These are phyloP conservation scores for Skeletonema potamos DNA, from an alignment of 108 stramenopile species.

Conservation along the genomic window DNA sequence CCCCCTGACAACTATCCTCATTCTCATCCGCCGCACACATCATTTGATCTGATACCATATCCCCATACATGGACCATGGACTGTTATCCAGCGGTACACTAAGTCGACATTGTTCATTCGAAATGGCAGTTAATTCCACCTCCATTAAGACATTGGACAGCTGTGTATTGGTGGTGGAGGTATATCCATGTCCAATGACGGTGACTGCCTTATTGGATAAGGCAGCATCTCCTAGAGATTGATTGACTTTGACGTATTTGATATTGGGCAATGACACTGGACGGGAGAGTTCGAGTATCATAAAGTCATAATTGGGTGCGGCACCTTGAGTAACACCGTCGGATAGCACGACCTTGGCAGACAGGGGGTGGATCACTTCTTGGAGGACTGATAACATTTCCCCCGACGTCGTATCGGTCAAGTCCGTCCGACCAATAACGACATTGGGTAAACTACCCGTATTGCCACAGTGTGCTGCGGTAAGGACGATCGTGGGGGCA, in stretches of 20 bases:
- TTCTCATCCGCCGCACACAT: not conserved
- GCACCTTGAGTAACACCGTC: not conserved
- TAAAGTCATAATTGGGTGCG: slow-evolving; percentile 7
- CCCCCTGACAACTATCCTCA: slow-evolving; percentile 6
- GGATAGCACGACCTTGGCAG: not conserved
- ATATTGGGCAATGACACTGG: not conserved
- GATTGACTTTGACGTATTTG: not conserved
- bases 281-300: not conserved
- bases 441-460: not conserved
- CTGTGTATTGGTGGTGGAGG: too few relatives aligned
- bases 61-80: not conserved
- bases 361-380: not conserved
- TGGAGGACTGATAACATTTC: not conserved
- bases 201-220: too few relatives aligned
- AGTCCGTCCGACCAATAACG: not conserved
- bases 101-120: slow-evolving; percentile 3
- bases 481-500: not conserved
- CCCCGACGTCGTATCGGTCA: not conserved
- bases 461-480: slow-evolving; percentile 11
- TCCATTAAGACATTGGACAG: not conserved
- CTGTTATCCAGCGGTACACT: not conserved
- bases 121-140: not conserved
- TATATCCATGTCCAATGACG: slow-evolving; percentile 8
- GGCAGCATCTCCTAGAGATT: too few relatives aligned
- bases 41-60: slow-evolving; percentile 4